phyloP scores from a whole-genome alignment of 768 basidiomycete genomes.

The Tulasnella sp. region DNA sequence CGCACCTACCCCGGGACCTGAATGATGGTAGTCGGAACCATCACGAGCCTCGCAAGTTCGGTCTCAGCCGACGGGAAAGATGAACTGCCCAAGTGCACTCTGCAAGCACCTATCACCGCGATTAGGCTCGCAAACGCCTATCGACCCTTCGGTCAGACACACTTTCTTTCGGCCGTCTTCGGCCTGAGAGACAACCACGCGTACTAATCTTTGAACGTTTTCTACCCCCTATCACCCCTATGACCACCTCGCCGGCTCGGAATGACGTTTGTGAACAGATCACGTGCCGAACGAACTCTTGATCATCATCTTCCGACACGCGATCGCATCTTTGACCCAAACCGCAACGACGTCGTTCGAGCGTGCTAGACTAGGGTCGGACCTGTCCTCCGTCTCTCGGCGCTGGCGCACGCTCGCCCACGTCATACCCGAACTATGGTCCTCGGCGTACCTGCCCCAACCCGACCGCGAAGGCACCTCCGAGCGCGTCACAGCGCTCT shows the following conservation, averaged over 20 bases:
- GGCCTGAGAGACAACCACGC: not conserved
- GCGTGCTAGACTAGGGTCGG: not conserved
- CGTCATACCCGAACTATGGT: conserved; percentile 18
- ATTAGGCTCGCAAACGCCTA: conserved; percentile 1
- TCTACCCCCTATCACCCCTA: not conserved
- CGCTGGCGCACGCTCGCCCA: conserved; percentile 14
- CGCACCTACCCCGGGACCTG: not conserved
- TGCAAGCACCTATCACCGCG: not conserved
- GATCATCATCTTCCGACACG: conserved; percentile 15
- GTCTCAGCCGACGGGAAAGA: not conserved
- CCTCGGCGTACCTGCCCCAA: not conserved
- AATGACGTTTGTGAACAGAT: not conserved
- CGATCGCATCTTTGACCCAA: not conserved
- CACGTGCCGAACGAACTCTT: conserved; percentile 24
- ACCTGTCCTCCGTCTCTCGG: conserved; percentile 7
- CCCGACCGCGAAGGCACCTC: not conserved
- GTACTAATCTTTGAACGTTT: not conserved
- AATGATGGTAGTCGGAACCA: not conserved
- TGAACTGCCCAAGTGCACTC: not conserved
- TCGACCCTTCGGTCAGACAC: not conserved
- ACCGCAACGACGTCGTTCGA: not conserved
- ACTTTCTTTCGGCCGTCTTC: not conserved
- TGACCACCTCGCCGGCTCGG: not conserved
- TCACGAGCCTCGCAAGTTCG: not conserved
- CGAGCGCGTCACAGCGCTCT: not conserved